A percentile compares a stretch with the other conserved stretches of the same genome.
Conservation (phyloP, 176 grass and related monocot species). For the Melocanna baccifera region DNA sequence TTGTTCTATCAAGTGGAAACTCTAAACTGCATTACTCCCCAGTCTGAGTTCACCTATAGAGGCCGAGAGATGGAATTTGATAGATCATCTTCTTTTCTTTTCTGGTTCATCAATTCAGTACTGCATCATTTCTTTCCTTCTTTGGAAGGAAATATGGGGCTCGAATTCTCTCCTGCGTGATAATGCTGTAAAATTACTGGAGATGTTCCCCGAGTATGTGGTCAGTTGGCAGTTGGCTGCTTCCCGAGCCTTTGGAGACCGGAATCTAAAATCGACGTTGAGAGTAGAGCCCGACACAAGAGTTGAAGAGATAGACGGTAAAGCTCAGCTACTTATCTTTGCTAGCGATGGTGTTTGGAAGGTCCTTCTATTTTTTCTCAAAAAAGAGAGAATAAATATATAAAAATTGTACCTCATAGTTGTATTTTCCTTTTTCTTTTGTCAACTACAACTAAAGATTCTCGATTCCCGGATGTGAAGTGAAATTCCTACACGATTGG, state of each 20-base stretch:
- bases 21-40: background rate
- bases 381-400: too few species aligned
- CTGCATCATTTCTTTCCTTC: background rate
- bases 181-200: slow-evolving; percentile 47
- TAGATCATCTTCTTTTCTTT: background rate
- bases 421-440: background rate
- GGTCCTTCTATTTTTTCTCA: too few species aligned
- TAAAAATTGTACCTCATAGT: background rate
- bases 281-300: slow-evolving; percentile 61
- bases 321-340: slow-evolving; percentile 60
- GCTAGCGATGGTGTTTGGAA: slow-evolving; percentile 83
- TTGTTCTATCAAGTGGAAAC: background rate
- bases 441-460: too few species aligned
- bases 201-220: slow-evolving; percentile 76
- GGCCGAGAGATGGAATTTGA: background rate
- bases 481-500: too few species aligned
- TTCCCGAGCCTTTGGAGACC: slow-evolving; percentile 75
- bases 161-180: background rate
- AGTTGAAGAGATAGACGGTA: slow-evolving; percentile 55
- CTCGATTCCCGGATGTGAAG: too few species aligned
- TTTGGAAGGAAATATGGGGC: background rate
- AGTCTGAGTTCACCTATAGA: background rate
- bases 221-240: slow-evolving; percentile 78
- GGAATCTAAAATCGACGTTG: slow-evolving; percentile 70
- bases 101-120: background rate